Conservation (phyloP, 1,284 basidiomycete species). For the Laetiporus sulphureus region DNA sequence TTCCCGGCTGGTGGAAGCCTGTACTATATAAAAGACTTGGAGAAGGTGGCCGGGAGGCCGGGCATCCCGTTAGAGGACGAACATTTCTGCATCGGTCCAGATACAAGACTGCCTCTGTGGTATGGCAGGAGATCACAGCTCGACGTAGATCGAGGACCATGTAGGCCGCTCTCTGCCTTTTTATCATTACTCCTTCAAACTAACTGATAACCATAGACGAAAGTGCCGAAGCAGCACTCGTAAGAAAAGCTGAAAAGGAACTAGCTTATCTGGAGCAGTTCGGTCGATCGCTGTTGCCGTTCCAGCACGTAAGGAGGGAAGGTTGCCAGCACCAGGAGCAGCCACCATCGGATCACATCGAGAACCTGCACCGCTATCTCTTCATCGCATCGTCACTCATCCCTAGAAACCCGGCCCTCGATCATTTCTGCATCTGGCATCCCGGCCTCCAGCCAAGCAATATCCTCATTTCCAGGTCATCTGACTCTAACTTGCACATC, state of each 20-base stretch:
- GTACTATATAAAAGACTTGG: constrained; percentile 38
- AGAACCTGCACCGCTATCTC: no score
- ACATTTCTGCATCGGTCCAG: no score
- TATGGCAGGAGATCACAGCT: constrained; percentile 48
- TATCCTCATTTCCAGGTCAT: constrained; percentile 28
- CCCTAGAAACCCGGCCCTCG: constrained; percentile 25
- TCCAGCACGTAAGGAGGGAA: constrained; percentile 36
- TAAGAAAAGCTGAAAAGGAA: no score
- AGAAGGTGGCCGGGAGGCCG: constrained; percentile 28
- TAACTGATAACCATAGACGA: constrained; percentile 23
- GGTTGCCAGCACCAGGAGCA: constrained; percentile 42
- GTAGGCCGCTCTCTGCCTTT: constrained; percentile 30
- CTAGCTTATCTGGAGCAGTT: no score
- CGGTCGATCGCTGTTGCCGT: constrained; percentile 40
- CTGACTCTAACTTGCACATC: constrained; percentile 24
- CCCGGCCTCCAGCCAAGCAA: constrained; percentile 34
- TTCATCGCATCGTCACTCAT: no score
- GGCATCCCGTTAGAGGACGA: constrained; percentile 31
- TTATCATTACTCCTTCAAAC: constrained; percentile 21
- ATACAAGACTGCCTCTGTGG: constrained; percentile 37
- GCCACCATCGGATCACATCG: constrained; percentile 35
- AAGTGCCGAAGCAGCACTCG: no score
- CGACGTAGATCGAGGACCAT: no score
- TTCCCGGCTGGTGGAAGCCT: no score
- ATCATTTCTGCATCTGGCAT: constrained; percentile 30